These are phyloP conservation scores for Neurospora sp. DNA, from an alignment of 495 filamentous ascomycete species.

Conservation along the genomic window DNA sequence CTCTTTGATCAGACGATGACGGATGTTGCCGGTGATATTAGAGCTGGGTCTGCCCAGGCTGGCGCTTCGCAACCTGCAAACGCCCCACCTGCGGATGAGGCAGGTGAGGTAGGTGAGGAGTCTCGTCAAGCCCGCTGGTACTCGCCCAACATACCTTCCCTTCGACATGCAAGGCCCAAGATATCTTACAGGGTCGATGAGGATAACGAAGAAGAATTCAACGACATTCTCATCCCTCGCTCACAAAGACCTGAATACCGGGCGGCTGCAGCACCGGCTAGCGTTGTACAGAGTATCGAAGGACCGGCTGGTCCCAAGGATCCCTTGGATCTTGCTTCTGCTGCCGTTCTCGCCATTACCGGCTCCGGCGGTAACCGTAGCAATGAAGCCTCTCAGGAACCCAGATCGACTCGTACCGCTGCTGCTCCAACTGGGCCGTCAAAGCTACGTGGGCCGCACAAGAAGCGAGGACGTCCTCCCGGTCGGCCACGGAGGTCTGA, in stretches of 20 bases:
- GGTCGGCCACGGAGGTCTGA: slow-evolving; percentile 18
- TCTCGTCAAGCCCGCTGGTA: slow-evolving; percentile 8
- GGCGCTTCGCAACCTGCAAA: slow-evolving; percentile 1
- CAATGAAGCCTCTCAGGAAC: neutral
- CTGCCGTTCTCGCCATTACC: slow-evolving; percentile 14
- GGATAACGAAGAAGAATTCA: slow-evolving; percentile 26
- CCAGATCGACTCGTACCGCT: neutral
- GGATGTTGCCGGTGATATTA: slow-evolving; percentile 6
- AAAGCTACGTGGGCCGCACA: slow-evolving; percentile 1
- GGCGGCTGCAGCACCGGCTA: slow-evolving; percentile 7
- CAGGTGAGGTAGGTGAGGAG: slow-evolving; percentile 2
- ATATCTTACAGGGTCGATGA: slow-evolving; percentile 30
- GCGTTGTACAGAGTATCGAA: neutral
- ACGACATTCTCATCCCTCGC: slow-evolving; percentile 23
- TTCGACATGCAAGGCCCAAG: slow-evolving; percentile 37
- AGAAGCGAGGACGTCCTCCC: slow-evolving; percentile 13
- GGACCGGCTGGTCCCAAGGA: slow-evolving; percentile 9
- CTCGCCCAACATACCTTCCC: slow-evolving; percentile 24
- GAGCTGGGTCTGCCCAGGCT: neutral
- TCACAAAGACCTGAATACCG: slow-evolving; percentile 9
- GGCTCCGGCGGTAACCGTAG: neutral
- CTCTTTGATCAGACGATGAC: slow-evolving; percentile 19
- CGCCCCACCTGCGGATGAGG: neutral
- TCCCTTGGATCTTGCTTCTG: slow-evolving; percentile 31
- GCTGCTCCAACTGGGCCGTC: neutral